Evolutionary conservation across 1,284 basidiomycete genomes (phyloP), one percentile per base, ranked within the genome.

Genomic region (Coriolopsis trogii): DNA sequence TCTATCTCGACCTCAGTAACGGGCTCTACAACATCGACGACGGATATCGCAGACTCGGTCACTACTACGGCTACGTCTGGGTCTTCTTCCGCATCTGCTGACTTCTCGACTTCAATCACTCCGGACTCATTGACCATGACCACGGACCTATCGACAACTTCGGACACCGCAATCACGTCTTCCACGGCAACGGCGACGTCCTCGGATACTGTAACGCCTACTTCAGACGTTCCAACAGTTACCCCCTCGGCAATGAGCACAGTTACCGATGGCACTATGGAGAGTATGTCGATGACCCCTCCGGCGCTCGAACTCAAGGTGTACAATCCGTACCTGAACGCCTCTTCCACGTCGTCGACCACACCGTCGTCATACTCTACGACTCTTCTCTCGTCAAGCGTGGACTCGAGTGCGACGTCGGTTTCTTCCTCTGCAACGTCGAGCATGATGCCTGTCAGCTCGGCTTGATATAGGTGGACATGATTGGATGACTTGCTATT

Each of bases 211-310:
- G 25, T 36, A 13, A 24, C 45, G 8, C 37, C 31, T 6, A 24
- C 29, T 18, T 46, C 49, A 16, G 46, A 46, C n/a, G 6, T 37
- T 61, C 64, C 20, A 53, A 64, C 65, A 12, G 51, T 66, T n/a
- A 63, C 67, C 31, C 41, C 63, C 25, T 39, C 46, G 13, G 20
- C 18, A 18, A 36, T 18, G 34, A 16, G 34, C 34, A 16, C 34
- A n/a, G 47, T 10, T 59, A n/a, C 41, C 5, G 44, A 44, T 28
- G 46, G 53, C 7, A 63, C 60, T 16, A 61, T 62, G 3, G 47
- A 46, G 18, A 52, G 63, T 18, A 59, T 64, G 4, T 29, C 51
- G 6, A 48, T 55, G 13, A 18, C 47, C 40, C 34, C 58, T 28
- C 43, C 53, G 39, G 41, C 50, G 3, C 45, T 64, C 50, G 48